Evolutionary conservation across 345 rosid species (phyloP), one percentile per base, ranked within the genome.

Genomic region (Punica granatum): DNA sequence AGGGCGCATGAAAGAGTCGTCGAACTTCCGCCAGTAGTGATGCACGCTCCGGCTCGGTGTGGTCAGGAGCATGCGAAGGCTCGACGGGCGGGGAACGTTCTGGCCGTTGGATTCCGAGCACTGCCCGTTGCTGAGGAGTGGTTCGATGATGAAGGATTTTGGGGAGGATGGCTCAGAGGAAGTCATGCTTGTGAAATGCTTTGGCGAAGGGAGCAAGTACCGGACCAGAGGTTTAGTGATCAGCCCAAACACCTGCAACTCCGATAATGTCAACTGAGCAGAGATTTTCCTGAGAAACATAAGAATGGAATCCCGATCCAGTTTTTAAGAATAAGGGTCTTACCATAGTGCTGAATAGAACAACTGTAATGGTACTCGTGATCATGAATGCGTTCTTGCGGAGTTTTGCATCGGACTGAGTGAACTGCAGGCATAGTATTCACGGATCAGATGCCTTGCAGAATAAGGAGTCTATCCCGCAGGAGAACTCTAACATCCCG

Each of bases 301-400:
- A 64, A 7, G 19, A 60, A 21, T 28, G 25, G 19, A 31, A 66
- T 26, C 25, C 28, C n/a, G 30, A 3, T 25, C 30, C 30, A 19
- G 58, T 37, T 37, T n/a, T 11, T 13, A 54, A 32, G 11, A 26
- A 54, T 9, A 15, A 15, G 49, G 65, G 64, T 53, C 88, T 70
- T 80, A 94, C 99, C 92, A 85, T 87, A 25, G 97, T 89, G 74
- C 99, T 94, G 85, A 85, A 86, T 19, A 91, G 96, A 73, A 94
- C 99, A 31, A 91, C 89, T 0, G 98, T 89, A 62, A 94, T 91
- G 30, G 98, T 91, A 72, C 99, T 94, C 67, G 99, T 91, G 78
- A 94, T 89, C 96, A 94, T 86, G 64, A 91, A 78, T 33, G 97
- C 96, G 66, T 88, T 86, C 49, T 82, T 93, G 23, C 78, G 85